A percentile compares a stretch with the other conserved stretches of the same genome.
Conservation (phyloP, 179 eudicot species). For the Nepenthes alata region DNA sequence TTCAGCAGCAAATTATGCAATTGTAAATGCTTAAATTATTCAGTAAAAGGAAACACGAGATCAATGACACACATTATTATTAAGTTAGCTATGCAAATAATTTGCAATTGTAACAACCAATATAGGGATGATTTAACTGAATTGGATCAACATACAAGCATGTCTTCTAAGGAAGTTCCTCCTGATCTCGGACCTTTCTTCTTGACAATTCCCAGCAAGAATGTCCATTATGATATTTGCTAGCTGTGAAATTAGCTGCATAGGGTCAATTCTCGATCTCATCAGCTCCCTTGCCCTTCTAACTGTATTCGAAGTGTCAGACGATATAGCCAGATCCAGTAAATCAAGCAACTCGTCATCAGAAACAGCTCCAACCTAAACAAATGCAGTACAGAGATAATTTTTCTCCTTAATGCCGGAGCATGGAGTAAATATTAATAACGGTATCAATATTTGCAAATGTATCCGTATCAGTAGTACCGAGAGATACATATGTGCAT, state of each 20-base stretch:
- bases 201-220: constrained; percentile 73
- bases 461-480: too few relatives aligned
- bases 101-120: too few relatives aligned
- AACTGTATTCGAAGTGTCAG: constrained; percentile 79
- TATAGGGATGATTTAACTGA: background rate
- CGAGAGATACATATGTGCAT: too few relatives aligned
- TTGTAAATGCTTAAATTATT: background rate
- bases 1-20: background rate
- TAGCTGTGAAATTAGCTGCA: constrained; percentile 80
- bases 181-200: constrained; percentile 46
- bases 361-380: constrained; percentile 81
- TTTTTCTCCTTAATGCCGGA: too few relatives aligned
- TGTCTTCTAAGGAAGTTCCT: constrained; percentile 42
- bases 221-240: constrained; percentile 93
- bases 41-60: too few relatives aligned
- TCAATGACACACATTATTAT: too few relatives aligned
- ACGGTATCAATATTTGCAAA: too few relatives aligned
- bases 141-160: constrained; percentile 43
- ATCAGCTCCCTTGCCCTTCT: constrained; percentile 82
- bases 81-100: too few relatives aligned
- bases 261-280: constrained; percentile 77
- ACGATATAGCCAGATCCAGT: constrained; percentile 71
- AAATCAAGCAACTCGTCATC: constrained; percentile 80
- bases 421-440: too few relatives aligned
- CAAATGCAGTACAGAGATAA: constrained; percentile 1